Evolutionary conservation across 192 early-diverging fungal species (phyloP).

Genomic region (Geranomyces variabilis): DNA sequence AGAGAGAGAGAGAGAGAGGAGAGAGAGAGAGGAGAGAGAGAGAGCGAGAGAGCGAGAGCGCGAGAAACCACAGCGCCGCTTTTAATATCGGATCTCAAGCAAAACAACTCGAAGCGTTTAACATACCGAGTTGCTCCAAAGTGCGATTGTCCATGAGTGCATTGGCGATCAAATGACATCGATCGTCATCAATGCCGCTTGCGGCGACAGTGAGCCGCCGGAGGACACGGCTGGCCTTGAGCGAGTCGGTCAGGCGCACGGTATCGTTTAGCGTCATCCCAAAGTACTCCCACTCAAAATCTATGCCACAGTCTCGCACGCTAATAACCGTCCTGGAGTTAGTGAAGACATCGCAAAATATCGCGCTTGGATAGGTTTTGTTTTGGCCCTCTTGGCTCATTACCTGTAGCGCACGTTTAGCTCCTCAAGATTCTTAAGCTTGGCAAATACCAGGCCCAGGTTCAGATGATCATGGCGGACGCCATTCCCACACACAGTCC

Average conservation of each 20-base stretch:
- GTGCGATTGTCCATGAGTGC: constrained; percentile 44
- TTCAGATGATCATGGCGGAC: constrained; percentile 52
- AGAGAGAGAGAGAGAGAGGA: too few species aligned
- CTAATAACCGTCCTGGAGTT: constrained; percentile 31
- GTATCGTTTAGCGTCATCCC: constrained; percentile 59
- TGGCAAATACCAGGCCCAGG: constrained; percentile 33
- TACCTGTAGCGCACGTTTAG: constrained; percentile 54
- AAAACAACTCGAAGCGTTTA: too few species aligned
- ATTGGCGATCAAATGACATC: constrained; percentile 41
- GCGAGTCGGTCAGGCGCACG: constrained; percentile 19
- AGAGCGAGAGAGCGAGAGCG: too few species aligned
- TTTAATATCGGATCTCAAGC: too few species aligned
- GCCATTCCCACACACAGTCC: not conserved
- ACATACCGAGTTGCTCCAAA: constrained; percentile 42
- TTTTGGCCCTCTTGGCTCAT: not conserved
- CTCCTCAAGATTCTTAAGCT: constrained; percentile 40
- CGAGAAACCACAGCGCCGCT: too few species aligned
- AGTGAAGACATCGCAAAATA: too few species aligned
- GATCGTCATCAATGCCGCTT: constrained; percentile 52
- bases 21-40: too few species aligned
- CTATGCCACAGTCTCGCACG: constrained; percentile 53
- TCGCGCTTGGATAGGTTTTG: constrained; percentile 1
- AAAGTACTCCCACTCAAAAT: constrained; percentile 54
- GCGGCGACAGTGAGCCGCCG: constrained; percentile 40
- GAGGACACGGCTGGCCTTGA: constrained; percentile 31